phyloP scores from a whole-genome alignment of 1,139 yeast species.

The Wickerhamomyces sp. region DNA sequence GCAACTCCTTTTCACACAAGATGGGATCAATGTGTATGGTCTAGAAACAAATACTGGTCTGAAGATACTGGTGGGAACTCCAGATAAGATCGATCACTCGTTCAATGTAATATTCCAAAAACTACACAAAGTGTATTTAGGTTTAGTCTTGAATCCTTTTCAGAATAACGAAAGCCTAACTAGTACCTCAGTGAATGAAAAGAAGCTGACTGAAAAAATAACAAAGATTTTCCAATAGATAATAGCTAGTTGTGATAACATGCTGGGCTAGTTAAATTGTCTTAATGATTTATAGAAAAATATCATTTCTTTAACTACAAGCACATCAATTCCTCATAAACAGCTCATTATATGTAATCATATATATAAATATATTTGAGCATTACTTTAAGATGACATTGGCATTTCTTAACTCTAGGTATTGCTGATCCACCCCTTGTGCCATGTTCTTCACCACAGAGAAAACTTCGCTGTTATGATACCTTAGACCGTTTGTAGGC shows the following conservation, averaged over 20 bases:
- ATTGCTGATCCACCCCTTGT: slow-evolving; percentile 92
- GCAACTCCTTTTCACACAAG: slow-evolving; percentile 50
- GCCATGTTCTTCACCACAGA: slow-evolving; percentile 75
- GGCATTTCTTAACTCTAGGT: slow-evolving; percentile 82
- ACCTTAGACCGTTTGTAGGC: slow-evolving; percentile 74
- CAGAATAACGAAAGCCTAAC: slow-evolving; percentile 21
- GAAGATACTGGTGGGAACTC: slow-evolving; percentile 51
- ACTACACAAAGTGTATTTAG: slow-evolving; percentile 46
- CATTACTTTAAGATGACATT: slow-evolving; percentile 66
- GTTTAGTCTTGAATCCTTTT: slow-evolving; percentile 56
- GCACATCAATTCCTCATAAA: too few species aligned
- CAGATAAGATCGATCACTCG: slow-evolving; percentile 21
- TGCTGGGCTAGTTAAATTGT: not conserved
- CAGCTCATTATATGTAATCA: too few species aligned
- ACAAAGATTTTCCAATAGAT: slow-evolving; percentile 10
- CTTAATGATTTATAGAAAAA: too few species aligned
- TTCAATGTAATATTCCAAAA: slow-evolving; percentile 34
- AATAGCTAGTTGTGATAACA: not conserved
- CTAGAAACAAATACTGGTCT: slow-evolving; percentile 58
- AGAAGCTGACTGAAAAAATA: slow-evolving; percentile 11
- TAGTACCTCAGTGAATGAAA: slow-evolving; percentile 15
- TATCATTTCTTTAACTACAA: not conserved
- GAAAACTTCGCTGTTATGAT: slow-evolving; percentile 79
- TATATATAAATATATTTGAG: too few species aligned
- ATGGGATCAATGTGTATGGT: slow-evolving; percentile 58